A percentile compares a stretch with the other conserved stretches of the same genome.
These are phyloP conservation scores for Epichloe baconii DNA, from an alignment of 2,329 filamentous ascomycete species.

Conservation along the genomic window DNA sequence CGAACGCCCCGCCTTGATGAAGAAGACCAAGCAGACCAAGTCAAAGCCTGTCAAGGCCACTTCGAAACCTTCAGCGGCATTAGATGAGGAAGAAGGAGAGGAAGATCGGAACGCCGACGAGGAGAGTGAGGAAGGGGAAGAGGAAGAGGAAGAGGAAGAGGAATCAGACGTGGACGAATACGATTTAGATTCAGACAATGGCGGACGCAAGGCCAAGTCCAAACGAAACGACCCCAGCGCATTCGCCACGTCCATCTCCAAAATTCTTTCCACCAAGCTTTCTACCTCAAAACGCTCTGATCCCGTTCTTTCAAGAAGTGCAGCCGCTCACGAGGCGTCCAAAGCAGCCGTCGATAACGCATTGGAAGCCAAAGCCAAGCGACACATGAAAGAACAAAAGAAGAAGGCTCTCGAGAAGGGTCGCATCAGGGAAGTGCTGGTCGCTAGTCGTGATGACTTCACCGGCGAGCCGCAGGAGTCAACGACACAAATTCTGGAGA, in stretches of 20 bases:
- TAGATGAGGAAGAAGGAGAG: conserved; percentile 14
- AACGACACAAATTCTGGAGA: conserved; percentile 45
- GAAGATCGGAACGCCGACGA: conserved; percentile 14
- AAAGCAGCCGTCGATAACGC: conserved; percentile 61
- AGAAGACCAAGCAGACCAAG: conserved; percentile 13
- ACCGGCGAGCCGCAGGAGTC: conserved; percentile 31
- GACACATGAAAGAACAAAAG: conserved; percentile 70
- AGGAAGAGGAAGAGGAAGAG: conserved; percentile 24
- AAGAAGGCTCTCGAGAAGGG: conserved; percentile 71
- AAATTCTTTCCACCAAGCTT: conserved; percentile 84
- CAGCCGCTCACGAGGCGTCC: conserved; percentile 57
- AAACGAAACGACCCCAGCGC: conserved; percentile 88
- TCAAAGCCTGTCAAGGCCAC: conserved; percentile 10
- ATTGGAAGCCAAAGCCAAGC: conserved; percentile 68
- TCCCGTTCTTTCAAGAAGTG: conserved; percentile 80
- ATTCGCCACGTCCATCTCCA: conserved; percentile 86
- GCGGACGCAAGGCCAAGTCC: conserved; percentile 34
- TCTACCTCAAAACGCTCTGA: conserved; percentile 70
- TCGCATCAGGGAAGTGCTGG: conserved; percentile 73
- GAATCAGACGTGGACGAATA: conserved; percentile 22
- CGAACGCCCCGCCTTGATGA: conserved; percentile 11
- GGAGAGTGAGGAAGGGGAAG: conserved; percentile 26
- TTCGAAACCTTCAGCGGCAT: conserved; percentile 1
- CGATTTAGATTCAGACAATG: conserved; percentile 13
- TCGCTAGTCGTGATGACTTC: conserved; percentile 41